These are phyloP conservation scores for Plasmodiophora brassicae DNA, from an alignment of 208 protist species.

Conservation along the genomic window DNA sequence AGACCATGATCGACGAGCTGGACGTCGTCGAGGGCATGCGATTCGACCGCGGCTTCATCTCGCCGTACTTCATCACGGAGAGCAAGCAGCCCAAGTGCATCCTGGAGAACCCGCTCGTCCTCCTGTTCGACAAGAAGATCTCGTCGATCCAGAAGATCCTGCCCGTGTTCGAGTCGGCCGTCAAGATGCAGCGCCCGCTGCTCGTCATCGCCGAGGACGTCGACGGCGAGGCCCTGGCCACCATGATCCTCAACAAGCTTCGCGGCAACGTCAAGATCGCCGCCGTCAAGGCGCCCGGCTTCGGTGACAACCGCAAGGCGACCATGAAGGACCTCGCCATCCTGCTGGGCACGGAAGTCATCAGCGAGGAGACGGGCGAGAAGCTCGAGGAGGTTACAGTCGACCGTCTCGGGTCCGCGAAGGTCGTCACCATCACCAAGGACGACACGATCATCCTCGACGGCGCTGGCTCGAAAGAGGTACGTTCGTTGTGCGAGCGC, in stretches of 20 bases:
- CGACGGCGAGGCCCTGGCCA: constrained; percentile 89
- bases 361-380: constrained; percentile 79
- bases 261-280: constrained; percentile 62
- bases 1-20: constrained; percentile 92
- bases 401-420: constrained; percentile 59
- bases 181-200: constrained; percentile 72
- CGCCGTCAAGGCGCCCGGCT: constrained; percentile 95
- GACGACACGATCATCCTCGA: constrained; percentile 94
- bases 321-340: constrained; percentile 96
- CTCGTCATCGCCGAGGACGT: constrained; percentile 98
- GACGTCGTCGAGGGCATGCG: constrained; percentile 72
- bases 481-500: no score
- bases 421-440: constrained; percentile 81
- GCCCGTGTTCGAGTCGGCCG: constrained; percentile 51
- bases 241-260: constrained; percentile 87
- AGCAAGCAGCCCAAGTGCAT: constrained; percentile 86
- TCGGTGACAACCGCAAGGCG: constrained; percentile 95
- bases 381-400: constrained; percentile 64
- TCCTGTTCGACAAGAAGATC: constrained; percentile 93
- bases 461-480: constrained; percentile 80
- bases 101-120: constrained; percentile 87
- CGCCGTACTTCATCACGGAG: constrained; percentile 97
- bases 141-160: constrained; percentile 56
- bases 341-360: constrained; percentile 86
- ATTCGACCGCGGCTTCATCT: constrained; percentile 85